A percentile compares a stretch with the other conserved stretches of the same genome.
These are phyloP conservation scores for Moringa oleifera DNA, from an alignment of 345 rosid species.

Conservation along the genomic window DNA sequence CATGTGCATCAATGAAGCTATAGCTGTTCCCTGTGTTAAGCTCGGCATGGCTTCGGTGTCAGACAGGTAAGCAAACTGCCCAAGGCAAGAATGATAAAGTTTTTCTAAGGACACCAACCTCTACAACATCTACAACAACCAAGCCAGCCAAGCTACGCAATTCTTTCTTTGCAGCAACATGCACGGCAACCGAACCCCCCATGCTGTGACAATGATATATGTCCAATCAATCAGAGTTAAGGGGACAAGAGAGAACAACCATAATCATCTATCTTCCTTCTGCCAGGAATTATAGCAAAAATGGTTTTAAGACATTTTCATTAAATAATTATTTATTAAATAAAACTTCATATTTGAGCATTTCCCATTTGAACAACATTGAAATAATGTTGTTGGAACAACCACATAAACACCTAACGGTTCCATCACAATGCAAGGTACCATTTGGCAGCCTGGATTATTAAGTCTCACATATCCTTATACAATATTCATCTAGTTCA, in stretches of 20 bases:
- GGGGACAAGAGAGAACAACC: background rate
- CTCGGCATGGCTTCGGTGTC: slow-evolving; percentile 12
- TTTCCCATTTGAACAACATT: background rate
- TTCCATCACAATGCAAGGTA: too few species aligned
- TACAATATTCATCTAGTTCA: too few species aligned
- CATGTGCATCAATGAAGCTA: slow-evolving; percentile 92
- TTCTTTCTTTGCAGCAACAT: slow-evolving; percentile 81
- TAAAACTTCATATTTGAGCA: too few species aligned
- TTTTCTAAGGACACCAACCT: slow-evolving; percentile 45
- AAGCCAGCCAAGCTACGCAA: slow-evolving; percentile 72
- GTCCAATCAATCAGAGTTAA: slow-evolving; percentile 3
- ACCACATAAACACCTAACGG: too few species aligned
- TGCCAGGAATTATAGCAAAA: too few species aligned
- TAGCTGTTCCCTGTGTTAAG: slow-evolving; percentile 79
- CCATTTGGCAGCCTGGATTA: too few species aligned
- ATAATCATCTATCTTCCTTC: background rate
- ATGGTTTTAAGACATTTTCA: too few species aligned
- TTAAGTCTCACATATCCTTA: too few species aligned
- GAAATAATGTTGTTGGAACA: too few species aligned
- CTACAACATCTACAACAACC: slow-evolving; percentile 93
- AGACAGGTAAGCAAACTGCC: slow-evolving; percentile 17
- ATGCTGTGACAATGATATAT: slow-evolving; percentile 44
- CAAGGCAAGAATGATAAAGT: slow-evolving; percentile 6
- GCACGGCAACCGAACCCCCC: slow-evolving; percentile 97
- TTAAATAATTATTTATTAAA: too few species aligned